Percentiles rank a stretch among this genome's conserved stretches.
Conservation (phyloP, 2,329 filamentous ascomycete genomes). For the Cladosporium velox region DNA sequence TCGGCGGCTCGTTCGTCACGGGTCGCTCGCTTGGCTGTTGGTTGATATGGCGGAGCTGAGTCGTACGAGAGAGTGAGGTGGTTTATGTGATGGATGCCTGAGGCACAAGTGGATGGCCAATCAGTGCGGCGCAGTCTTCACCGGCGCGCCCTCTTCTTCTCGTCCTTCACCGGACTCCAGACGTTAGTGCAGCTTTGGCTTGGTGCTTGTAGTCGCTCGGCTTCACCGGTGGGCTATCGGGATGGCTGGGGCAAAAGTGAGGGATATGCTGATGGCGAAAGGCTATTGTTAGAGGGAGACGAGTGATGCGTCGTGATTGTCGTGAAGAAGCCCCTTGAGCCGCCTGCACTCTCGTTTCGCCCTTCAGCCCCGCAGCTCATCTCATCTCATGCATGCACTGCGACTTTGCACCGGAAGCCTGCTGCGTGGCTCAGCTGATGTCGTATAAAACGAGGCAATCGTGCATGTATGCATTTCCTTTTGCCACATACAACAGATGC, state of each 20-base stretch:
- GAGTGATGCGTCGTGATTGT: background rate
- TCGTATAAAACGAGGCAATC: background rate
- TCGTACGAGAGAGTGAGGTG: background rate
- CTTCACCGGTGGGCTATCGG: constrained; percentile 2
- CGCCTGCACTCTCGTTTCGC: background rate
- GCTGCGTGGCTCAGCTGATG: constrained; percentile 5
- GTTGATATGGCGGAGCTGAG: constrained; percentile 10
- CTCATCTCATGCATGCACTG: background rate
- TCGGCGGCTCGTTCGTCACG: background rate
- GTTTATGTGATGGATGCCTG: background rate
- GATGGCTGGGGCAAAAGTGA: background rate
- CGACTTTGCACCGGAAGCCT: background rate
- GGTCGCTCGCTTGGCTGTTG: constrained; percentile 1
- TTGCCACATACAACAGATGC: background rate
- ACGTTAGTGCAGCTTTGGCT: background rate
- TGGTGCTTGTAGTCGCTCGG: background rate
- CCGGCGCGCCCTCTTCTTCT: background rate
- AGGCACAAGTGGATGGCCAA: background rate
- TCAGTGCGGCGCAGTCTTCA: background rate
- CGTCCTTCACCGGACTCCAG: background rate
- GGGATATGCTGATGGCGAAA: background rate
- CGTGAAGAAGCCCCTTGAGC: background rate
- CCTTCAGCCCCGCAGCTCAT: background rate
- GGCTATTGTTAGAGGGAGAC: background rate
- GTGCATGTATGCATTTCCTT: background rate